Conservation (phyloP, 768 basidiomycete genomes). For the Calocybe cyanea region DNA sequence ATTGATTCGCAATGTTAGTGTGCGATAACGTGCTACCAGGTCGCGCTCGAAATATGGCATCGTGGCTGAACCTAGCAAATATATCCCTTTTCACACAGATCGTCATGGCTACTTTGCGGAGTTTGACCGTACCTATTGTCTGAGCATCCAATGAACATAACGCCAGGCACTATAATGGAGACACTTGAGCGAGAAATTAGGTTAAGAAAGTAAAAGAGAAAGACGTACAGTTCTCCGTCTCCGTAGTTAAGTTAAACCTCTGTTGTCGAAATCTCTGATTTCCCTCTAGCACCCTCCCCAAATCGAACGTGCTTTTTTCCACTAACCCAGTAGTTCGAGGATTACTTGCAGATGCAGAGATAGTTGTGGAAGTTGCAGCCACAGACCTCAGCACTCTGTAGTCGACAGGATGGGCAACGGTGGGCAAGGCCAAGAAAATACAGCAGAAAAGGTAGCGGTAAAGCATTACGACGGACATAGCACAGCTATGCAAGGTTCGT, state of each 20-base stretch:
- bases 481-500: constrained; percentile 3
- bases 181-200: not conserved
- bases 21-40: constrained; percentile 29
- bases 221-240: constrained; percentile 8
- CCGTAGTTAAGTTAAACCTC: constrained; percentile 1
- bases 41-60: constrained; percentile 29
- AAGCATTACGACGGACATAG: constrained; percentile 5
- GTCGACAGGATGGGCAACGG: constrained; percentile 9
- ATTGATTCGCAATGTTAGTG: constrained; percentile 34
- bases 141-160: constrained; percentile 35
- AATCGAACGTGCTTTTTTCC: constrained; percentile 3
- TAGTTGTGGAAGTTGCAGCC: not conserved
- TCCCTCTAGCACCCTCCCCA: constrained; percentile 7
- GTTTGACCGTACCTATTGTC: constrained; percentile 26
- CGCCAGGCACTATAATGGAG: constrained; percentile 24
- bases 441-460: constrained; percentile 10
- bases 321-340: not conserved
- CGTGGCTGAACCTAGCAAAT: constrained; percentile 3
- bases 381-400: constrained; percentile 4
- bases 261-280: constrained; percentile 10
- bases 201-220: not conserved
- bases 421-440: constrained; percentile 9
- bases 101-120: not conserved
- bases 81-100: not conserved
- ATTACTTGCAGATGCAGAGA: not conserved